phyloP scores from a whole-genome alignment of 257 asterid species.

The Echium plantagineum region DNA sequence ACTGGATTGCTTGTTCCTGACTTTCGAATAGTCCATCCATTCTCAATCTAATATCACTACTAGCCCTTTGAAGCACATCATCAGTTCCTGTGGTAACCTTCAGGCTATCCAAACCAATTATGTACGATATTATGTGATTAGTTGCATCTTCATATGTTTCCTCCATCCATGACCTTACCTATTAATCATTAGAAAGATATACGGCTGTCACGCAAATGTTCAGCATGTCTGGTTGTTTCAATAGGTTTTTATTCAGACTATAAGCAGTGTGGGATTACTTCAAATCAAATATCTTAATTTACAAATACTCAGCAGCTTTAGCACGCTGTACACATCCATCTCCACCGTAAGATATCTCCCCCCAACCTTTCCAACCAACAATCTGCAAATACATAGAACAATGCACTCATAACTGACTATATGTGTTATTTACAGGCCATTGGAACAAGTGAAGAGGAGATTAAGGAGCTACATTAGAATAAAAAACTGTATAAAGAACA shows the following conservation, averaged over 20 bases:
- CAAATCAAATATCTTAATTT: constrained; percentile 9
- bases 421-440: not conserved
- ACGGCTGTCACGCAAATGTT: not conserved
- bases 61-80: constrained; percentile 16
- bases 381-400: constrained; percentile 33
- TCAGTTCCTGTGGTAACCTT: constrained; percentile 26
- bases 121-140: constrained; percentile 48
- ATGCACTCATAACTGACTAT: not conserved
- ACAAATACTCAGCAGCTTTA: constrained; percentile 87
- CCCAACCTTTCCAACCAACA: constrained; percentile 98
- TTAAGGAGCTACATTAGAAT: not conserved
- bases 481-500: no score
- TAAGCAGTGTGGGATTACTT: not conserved
- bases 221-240: not conserved
- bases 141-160: constrained; percentile 53
- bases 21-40: constrained; percentile 89
- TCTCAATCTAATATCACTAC: constrained; percentile 65
- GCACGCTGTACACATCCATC: constrained; percentile 61
- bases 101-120: constrained; percentile 85
- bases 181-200: not conserved
- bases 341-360: constrained; percentile 96
- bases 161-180: constrained; percentile 97
- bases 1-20: constrained; percentile 72
- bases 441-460: not conserved
- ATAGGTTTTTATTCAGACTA: not conserved